phyloP scores from a whole-genome alignment of 2,329 filamentous ascomycete genomes.

The Colletotrichum chrysophilum region DNA sequence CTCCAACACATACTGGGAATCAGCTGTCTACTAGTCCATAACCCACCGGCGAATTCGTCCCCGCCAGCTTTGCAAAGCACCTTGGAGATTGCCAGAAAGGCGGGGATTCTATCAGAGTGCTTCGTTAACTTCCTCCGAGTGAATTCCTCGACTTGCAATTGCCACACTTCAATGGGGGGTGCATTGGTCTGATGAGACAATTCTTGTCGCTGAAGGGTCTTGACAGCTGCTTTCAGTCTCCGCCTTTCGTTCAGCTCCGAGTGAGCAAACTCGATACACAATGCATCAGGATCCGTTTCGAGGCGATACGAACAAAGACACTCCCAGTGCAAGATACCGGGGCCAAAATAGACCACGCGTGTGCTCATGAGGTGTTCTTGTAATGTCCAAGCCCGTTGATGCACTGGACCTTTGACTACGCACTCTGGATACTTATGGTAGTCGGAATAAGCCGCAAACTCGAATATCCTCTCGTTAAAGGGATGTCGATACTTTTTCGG shows the following conservation, averaged over 20 bases:
- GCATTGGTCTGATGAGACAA: rapidly evolving
- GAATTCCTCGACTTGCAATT: neutral
- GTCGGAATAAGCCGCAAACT: neutral
- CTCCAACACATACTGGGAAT: neutral
- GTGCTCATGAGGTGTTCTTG: neutral
- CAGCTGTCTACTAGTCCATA: neutral
- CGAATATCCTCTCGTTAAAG: rapidly evolving
- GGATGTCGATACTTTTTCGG: neutral
- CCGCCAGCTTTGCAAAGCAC: neutral
- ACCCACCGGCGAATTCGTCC: neutral
- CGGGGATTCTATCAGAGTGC: neutral
- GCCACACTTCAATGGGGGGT: neutral
- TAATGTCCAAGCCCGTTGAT: neutral
- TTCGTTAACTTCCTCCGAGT: neutral
- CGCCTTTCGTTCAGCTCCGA: neutral
- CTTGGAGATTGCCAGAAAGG: neutral
- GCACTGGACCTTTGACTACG: neutral
- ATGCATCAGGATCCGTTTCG: neutral
- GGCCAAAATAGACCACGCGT: neutral
- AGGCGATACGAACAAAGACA: neutral
- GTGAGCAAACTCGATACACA: rapidly evolving
- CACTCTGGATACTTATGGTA: rapidly evolving
- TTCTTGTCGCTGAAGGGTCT: neutral
- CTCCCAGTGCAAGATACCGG: neutral
- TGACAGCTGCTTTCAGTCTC: neutral